Evolutionary conservation across 2,329 filamentous ascomycete species (phyloP), one percentile per base, ranked within the genome.

Genomic region (Alternaria ethzedia): DNA sequence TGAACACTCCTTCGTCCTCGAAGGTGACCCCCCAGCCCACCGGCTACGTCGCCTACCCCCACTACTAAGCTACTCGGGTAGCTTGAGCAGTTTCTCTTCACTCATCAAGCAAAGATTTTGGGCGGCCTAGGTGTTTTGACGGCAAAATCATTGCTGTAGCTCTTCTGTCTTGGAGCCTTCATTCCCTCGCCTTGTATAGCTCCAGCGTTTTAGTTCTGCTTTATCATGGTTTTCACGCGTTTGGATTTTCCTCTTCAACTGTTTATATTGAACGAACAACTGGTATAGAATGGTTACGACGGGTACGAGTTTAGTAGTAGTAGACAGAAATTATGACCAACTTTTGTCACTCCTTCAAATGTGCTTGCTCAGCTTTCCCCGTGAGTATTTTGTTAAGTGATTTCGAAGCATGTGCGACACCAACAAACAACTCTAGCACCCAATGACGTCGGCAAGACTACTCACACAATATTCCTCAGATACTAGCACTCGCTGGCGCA

Each of bases 311-410:
- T 54, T 28, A 41, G 52, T 44, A 54, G 44, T 21, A 91, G n/a
- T 92, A 92, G 0, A 91, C 95, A 77, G 86, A 90, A 23, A 91
- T 95, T 47, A 46, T 44, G 32, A 26, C 52, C 32, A 54, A 54
- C 32, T 20, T 54, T 54, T 54, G 52, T 54, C 52, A 54, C 32
- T 54, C 52, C 36, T 44, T 54, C 21, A 54, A 25, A 54, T 44
- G 6, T 54, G 12, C 20, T 44, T 11, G 36, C 5, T 44, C 36
- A 15, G 21, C 7, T 44, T 15, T n/a, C 9, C 6, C 6, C 13
- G 30, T 52, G 28, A 26, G 5, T 9, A 32, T 12, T 4, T 15
- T 32, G 12, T 26, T 26, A 26, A 28, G 26, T 28, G 26, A 11
- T 4, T 28, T 11, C 26, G 26, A 28, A 28, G 26, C 26, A 28